Percentiles rank a stretch among this genome's conserved stretches.
These are phyloP conservation scores for Colletotrichum shisoi DNA, from an alignment of 2,329 filamentous ascomycete species.

Conservation along the genomic window DNA sequence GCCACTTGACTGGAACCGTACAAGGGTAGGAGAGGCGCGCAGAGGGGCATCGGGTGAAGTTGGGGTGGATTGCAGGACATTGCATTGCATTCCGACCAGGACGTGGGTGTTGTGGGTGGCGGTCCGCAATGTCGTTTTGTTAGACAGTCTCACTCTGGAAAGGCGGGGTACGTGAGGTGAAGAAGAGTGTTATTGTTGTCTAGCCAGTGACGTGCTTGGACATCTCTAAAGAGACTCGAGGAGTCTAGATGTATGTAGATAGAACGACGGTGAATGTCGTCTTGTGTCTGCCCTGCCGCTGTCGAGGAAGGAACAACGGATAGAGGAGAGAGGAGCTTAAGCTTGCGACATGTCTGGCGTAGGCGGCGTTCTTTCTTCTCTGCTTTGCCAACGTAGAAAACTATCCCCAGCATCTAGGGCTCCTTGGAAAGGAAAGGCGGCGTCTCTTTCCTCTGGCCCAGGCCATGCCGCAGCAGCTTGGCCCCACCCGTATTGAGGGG, in stretches of 20 bases:
- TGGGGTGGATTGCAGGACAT: constrained; percentile 12
- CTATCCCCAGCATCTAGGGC: constrained; percentile 6
- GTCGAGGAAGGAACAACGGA: too few species aligned
- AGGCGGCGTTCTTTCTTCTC: constrained; percentile 5
- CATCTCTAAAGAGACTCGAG: background rate
- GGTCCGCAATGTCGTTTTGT: constrained; percentile 10
- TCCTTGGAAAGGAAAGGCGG: constrained; percentile 1
- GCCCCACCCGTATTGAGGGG: background rate
- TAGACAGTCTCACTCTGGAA: constrained; percentile 1
- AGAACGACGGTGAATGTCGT: constrained; percentile 10
- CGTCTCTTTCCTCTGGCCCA: background rate
- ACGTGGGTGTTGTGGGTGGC: background rate
- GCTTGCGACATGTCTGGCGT: constrained; percentile 11
- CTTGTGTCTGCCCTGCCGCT: too few species aligned
- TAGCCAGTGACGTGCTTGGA: constrained; percentile 11
- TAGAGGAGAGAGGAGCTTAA: background rate
- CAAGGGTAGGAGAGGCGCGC: background rate
- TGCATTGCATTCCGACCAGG: constrained; percentile 19
- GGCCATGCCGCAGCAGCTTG: constrained; percentile 1
- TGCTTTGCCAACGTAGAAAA: constrained; percentile 11
- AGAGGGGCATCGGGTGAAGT: constrained; percentile 14
- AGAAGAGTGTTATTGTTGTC: background rate
- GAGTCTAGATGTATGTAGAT: constrained; percentile 1
- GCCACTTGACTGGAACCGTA: background rate
- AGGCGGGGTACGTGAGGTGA: constrained; percentile 5